phyloP scores from a whole-genome alignment of 805 yeast species.

The Wickerhamomyces kurtzmanii region DNA sequence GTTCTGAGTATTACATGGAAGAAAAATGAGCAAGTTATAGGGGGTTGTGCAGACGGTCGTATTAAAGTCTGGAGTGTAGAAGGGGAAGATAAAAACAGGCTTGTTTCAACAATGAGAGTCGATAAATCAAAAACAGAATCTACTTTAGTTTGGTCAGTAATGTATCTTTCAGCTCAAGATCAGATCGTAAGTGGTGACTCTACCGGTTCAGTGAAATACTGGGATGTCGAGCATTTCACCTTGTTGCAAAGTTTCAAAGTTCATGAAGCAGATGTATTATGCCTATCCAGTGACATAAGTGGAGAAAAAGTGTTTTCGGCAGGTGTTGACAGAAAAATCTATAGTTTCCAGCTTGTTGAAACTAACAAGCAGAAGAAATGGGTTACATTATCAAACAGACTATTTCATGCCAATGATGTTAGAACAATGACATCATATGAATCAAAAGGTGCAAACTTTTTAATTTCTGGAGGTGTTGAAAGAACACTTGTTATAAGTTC shows the following conservation, averaged over 20 bases:
- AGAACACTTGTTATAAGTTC: slow-evolving; percentile 56
- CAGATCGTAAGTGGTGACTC: slow-evolving; percentile 96
- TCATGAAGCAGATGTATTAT: slow-evolving; percentile 88
- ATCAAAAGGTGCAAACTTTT: slow-evolving; percentile 53
- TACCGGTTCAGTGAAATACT: slow-evolving; percentile 85
- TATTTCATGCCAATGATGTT: slow-evolving; percentile 80
- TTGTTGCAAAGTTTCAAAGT: slow-evolving; percentile 70
- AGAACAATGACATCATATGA: slow-evolving; percentile 68
- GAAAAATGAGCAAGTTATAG: slow-evolving; percentile 54
- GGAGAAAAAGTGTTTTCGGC: slow-evolving; percentile 72
- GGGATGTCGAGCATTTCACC: slow-evolving; percentile 78
- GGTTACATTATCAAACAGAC: slow-evolving; percentile 67
- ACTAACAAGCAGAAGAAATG: slow-evolving; percentile 35
- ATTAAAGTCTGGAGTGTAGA: slow-evolving; percentile 69
- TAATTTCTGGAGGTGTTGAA: slow-evolving; percentile 82
- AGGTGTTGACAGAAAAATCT: slow-evolving; percentile 90
- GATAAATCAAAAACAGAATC: slow-evolving; percentile 82
- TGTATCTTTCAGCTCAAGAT: slow-evolving; percentile 47
- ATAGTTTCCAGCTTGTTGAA: slow-evolving; percentile 41
- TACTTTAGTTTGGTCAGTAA: slow-evolving; percentile 85
- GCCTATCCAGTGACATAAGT: slow-evolving; percentile 48
- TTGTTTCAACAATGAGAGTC: slow-evolving; percentile 81
- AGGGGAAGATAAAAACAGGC: slow-evolving; percentile 42
- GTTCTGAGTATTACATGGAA: slow-evolving; percentile 76
- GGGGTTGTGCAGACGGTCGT: slow-evolving; percentile 95